Percentiles rank a stretch among this genome's conserved stretches.
Conservation (phyloP, 768 basidiomycete genomes). For the Filobasidium wieringae region DNA sequence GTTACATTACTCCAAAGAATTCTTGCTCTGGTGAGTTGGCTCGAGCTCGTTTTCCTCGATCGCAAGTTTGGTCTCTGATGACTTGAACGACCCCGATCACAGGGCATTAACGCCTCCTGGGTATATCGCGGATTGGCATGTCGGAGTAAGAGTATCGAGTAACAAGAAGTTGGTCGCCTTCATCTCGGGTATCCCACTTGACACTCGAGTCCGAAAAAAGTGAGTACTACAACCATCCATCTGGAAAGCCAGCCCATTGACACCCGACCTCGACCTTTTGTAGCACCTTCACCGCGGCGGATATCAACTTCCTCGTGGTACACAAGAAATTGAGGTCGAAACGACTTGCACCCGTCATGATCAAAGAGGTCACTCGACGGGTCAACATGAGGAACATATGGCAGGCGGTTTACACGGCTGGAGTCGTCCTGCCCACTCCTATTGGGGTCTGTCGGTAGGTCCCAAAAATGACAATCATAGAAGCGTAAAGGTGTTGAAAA, state of each 20-base stretch:
- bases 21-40: slow-evolving; percentile 63
- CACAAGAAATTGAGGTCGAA: slow-evolving; percentile 96
- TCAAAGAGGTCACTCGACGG: slow-evolving; percentile 92
- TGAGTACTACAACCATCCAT: slow-evolving; percentile 41
- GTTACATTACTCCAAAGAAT: slow-evolving; percentile 90
- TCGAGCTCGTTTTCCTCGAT: not conserved
- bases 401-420: slow-evolving; percentile 95
- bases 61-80: not conserved
- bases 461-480: not conserved
- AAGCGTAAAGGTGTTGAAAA: too few relatives aligned
- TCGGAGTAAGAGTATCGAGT: slow-evolving; percentile 81
- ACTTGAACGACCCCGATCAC: not conserved
- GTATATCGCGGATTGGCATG: slow-evolving; percentile 85
- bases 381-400: slow-evolving; percentile 80
- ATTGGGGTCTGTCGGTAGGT: slow-evolving; percentile 68
- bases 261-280: not conserved
- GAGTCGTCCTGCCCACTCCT: slow-evolving; percentile 85
- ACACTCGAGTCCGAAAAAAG: slow-evolving; percentile 71
- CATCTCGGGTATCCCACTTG: slow-evolving; percentile 83
- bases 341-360: slow-evolving; percentile 84
- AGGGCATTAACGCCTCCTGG: slow-evolving; percentile 95
- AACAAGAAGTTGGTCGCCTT: slow-evolving; percentile 93
- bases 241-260: not conserved
- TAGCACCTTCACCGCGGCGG: slow-evolving; percentile 61
- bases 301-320: slow-evolving; percentile 95